phyloP scores from a whole-genome alignment of 352 stramenopile genomes.

The Pythium dissimile region DNA sequence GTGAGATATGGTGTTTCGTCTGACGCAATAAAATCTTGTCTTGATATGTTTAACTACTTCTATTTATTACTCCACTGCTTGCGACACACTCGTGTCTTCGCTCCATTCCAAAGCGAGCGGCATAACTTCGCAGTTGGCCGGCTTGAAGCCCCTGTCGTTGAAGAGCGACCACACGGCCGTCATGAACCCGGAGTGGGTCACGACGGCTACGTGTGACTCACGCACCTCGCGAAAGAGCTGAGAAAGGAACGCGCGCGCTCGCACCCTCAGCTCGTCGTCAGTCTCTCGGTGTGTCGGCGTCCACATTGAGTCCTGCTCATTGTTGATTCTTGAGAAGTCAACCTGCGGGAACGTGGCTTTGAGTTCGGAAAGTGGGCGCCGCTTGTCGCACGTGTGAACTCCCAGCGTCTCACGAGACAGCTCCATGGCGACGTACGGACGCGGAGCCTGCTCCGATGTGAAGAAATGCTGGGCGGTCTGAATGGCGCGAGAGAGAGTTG shows the following conservation, averaged over 20 bases:
- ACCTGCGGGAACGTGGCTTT: slow-evolving; percentile 51
- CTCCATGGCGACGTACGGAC: slow-evolving; percentile 60
- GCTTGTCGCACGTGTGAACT: slow-evolving; percentile 69
- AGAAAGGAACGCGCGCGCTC: slow-evolving; percentile 41
- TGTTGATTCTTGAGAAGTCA: slow-evolving; percentile 51
- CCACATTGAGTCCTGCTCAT: slow-evolving; percentile 61
- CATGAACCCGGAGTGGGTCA: slow-evolving; percentile 76
- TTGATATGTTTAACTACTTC: slow-evolving; percentile 6
- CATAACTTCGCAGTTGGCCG: slow-evolving; percentile 31
- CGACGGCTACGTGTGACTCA: slow-evolving; percentile 52
- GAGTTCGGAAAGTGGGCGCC: slow-evolving; percentile 38
- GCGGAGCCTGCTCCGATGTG: slow-evolving; percentile 23
- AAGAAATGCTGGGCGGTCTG: slow-evolving; percentile 73
- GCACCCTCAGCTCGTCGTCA: slow-evolving; percentile 45
- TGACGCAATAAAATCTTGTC: background rate
- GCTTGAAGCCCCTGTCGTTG: slow-evolving; percentile 26
- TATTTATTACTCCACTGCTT: slow-evolving; percentile 1
- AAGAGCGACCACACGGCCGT: slow-evolving; percentile 46
- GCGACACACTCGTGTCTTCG: background rate
- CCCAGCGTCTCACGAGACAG: slow-evolving; percentile 59
- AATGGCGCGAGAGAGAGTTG: slow-evolving; percentile 61
- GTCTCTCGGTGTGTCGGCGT: slow-evolving; percentile 57
- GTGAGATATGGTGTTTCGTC: no score
- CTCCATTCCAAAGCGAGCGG: slow-evolving; percentile 24
- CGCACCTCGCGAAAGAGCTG: slow-evolving; percentile 51